These are phyloP conservation scores for Coelastrella sp. DNA, from an alignment of 139 green algal species.

Conservation along the genomic window DNA sequence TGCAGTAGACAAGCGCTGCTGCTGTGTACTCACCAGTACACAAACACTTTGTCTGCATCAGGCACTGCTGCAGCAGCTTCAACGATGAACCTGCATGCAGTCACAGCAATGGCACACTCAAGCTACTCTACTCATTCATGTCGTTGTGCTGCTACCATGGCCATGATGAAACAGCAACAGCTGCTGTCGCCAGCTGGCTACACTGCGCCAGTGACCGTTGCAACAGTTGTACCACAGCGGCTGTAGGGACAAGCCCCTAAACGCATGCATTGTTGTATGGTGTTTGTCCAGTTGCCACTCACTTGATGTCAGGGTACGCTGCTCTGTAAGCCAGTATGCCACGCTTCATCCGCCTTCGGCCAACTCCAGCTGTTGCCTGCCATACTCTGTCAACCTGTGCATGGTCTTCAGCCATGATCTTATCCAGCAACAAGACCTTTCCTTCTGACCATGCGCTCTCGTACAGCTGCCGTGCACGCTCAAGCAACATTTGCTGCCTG, in stretches of 20 bases:
- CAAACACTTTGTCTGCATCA: conserved; percentile 47
- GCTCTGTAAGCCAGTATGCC: conserved; percentile 60
- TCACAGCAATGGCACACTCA: background rate
- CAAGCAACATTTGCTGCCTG: background rate
- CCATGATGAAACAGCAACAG: too few species aligned
- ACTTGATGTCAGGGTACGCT: conserved; percentile 60
- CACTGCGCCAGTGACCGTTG: too few species aligned
- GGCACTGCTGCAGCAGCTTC: background rate
- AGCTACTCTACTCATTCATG: too few species aligned
- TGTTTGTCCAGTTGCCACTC: background rate
- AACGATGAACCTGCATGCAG: conserved; percentile 32
- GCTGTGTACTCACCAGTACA: conserved; percentile 47
- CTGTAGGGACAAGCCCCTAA: too few species aligned
- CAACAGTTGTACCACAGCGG: too few species aligned
- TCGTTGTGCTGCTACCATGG: too few species aligned
- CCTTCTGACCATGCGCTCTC: conserved; percentile 53
- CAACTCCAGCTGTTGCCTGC: conserved; percentile 31
- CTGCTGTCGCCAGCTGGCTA: too few species aligned
- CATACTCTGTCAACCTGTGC: conserved; percentile 52
- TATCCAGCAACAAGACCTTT: conserved; percentile 46
- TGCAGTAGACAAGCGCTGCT: background rate
- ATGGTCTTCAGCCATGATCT: conserved; percentile 60
- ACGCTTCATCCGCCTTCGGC: conserved; percentile 51
- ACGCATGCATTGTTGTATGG: background rate
- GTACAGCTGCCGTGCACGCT: conserved; percentile 41